These are phyloP conservation scores for Dianthus caryophyllus DNA, from an alignment of 148 eudicot genomes.

Conservation along the genomic window DNA sequence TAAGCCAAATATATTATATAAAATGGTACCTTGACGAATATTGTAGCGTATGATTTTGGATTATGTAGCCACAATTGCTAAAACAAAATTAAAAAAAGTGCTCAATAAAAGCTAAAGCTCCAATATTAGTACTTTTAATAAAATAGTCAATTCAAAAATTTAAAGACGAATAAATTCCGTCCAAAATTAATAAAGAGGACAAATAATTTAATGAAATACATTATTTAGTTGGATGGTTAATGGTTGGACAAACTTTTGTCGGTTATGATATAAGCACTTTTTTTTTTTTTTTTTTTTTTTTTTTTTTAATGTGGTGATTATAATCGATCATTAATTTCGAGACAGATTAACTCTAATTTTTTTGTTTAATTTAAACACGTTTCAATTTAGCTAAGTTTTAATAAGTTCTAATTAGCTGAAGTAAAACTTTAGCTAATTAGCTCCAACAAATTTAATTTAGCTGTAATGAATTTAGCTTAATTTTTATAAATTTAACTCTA, in stretches of 20 bases:
- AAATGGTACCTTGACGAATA: neutral
- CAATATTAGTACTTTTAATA: neutral
- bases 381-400: no score
- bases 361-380: no score
- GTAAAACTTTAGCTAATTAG: no score
- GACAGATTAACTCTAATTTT: no score
- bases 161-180: neutral
- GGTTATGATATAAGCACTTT: conserved; percentile 22
- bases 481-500: no score
- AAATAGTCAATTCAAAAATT: neutral
- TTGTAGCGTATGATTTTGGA: conserved; percentile 5
- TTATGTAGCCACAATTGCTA: conserved; percentile 2
- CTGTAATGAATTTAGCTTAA: no score
- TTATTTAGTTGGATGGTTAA: neutral
- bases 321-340: no score
- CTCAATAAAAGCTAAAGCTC: neutral
- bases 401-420: no score
- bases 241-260: conserved; percentile 27
- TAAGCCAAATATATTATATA: no score
- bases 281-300: no score
- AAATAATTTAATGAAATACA: neutral
- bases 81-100: neutral
- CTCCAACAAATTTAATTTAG: no score
- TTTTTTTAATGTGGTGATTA: no score
- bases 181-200: neutral